Conservation (phyloP, 768 basidiomycete genomes). For the Rhizopogon vesiculosus region DNA sequence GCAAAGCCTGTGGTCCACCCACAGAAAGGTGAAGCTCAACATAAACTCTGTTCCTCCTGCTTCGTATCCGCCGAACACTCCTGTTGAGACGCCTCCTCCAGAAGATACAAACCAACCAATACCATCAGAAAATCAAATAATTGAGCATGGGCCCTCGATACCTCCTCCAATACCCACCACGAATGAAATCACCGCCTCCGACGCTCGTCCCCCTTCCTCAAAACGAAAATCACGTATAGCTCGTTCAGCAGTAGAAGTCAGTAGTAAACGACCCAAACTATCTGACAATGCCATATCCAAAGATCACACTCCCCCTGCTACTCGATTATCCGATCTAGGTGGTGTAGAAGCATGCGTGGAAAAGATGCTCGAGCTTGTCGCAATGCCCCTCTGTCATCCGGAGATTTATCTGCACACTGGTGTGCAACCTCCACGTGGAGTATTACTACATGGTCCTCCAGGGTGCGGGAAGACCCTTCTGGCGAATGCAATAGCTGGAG, state of each 20-base stretch:
- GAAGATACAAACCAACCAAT: background rate
- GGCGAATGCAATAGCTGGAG: slow-evolving; percentile 94
- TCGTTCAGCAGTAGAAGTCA: slow-evolving; percentile 42
- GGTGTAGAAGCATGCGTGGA: slow-evolving; percentile 84
- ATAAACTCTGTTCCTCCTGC: slow-evolving; percentile 39
- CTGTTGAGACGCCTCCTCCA: background rate
- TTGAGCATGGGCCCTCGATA: background rate
- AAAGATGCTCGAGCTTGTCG: slow-evolving; percentile 94
- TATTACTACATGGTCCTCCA: slow-evolving; percentile 91
- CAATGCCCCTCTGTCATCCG: slow-evolving; percentile 91
- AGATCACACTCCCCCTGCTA: slow-evolving; percentile 67
- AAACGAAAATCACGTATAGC: slow-evolving; percentile 64
- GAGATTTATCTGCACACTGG: slow-evolving; percentile 95
- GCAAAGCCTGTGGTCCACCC: slow-evolving; percentile 74
- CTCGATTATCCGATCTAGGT: slow-evolving; percentile 80
- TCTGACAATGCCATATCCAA: slow-evolving; percentile 20
- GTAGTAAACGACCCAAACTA: slow-evolving; percentile 54
- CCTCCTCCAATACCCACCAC: slow-evolving; percentile 10
- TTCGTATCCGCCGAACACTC: slow-evolving; percentile 1
- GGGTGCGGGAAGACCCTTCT: slow-evolving; percentile 96
- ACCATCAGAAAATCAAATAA: background rate
- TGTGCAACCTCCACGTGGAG: slow-evolving; percentile 87
- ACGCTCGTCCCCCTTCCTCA: slow-evolving; percentile 23
- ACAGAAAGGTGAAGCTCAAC: slow-evolving; percentile 63
- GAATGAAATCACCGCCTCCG: slow-evolving; percentile 5